Conservation (phyloP, 345 rosid genomes). For the Arabidopsis arenosa region DNA sequence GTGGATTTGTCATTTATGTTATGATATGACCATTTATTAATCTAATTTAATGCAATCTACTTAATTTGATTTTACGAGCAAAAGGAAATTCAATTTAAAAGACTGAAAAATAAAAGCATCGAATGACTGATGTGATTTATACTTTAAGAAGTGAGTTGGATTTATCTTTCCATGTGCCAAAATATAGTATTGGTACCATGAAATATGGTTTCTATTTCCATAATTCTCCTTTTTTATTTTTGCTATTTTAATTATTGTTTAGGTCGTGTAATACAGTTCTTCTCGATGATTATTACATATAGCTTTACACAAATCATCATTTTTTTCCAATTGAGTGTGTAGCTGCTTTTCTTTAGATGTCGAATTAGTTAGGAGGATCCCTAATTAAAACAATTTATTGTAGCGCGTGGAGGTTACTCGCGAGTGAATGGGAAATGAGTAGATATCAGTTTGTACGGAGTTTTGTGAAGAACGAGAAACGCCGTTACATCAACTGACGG, state of each 20-base stretch:
- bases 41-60: slow-evolving; percentile 24
- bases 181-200: slow-evolving; percentile 45
- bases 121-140: slow-evolving; percentile 49
- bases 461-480: slow-evolving; percentile 48
- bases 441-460: slow-evolving; percentile 27
- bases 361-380: not conserved
- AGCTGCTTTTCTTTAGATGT: not conserved
- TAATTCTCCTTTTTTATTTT: slow-evolving; percentile 1
- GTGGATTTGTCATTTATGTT: slow-evolving; percentile 39
- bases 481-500: slow-evolving; percentile 50
- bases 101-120: slow-evolving; percentile 15
- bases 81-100: not conserved
- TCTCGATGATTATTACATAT: not conserved
- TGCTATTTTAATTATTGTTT: not conserved
- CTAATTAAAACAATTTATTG: not conserved
- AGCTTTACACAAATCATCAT: not conserved
- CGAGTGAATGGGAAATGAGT: slow-evolving; percentile 20
- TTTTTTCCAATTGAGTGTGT: not conserved
- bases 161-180: slow-evolving; percentile 36
- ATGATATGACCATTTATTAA: slow-evolving; percentile 44
- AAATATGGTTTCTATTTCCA: slow-evolving; percentile 41
- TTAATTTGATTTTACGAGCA: slow-evolving; percentile 18
- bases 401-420: slow-evolving; percentile 15
- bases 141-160: slow-evolving; percentile 43
- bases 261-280: not conserved